Percentiles rank a stretch among this genome's conserved stretches.
These are phyloP conservation scores for Pseudoperonospora humuli DNA, from an alignment of 352 stramenopile species.

Conservation along the genomic window DNA sequence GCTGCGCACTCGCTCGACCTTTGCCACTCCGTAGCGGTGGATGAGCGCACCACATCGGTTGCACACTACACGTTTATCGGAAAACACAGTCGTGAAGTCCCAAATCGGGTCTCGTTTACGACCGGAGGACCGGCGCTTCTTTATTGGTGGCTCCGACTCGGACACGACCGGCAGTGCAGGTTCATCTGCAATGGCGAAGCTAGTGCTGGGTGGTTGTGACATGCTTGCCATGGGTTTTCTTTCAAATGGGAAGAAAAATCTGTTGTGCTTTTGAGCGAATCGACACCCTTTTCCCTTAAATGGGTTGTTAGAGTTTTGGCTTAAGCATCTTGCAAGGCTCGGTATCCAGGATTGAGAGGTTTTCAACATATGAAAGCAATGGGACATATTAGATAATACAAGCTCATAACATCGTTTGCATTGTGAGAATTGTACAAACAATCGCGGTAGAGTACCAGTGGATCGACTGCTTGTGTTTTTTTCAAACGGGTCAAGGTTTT, in stretches of 20 bases:
- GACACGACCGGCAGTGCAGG: not conserved
- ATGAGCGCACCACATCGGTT: slow-evolving; percentile 52
- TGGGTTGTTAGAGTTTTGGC: too few species aligned
- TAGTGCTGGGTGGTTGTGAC: slow-evolving; percentile 8
- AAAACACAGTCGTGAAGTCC: slow-evolving; percentile 44
- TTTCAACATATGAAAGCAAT: too few species aligned
- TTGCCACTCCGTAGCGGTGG: slow-evolving; percentile 57
- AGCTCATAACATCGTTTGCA: too few species aligned
- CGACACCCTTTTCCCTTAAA: slow-evolving; percentile 7
- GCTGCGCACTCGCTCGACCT: slow-evolving; percentile 61
- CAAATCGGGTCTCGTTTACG: slow-evolving; percentile 49
- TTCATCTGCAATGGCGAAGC: slow-evolving; percentile 10
- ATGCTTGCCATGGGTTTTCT: slow-evolving; percentile 19
- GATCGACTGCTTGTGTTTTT: too few species aligned
- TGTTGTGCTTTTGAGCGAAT: slow-evolving; percentile 6
- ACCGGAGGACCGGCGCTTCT: slow-evolving; percentile 31
- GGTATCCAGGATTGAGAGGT: too few species aligned
- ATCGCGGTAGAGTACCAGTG: too few species aligned
- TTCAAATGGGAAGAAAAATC: slow-evolving; percentile 5
- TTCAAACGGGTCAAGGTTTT: too few species aligned
- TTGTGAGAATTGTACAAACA: too few species aligned
- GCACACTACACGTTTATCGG: slow-evolving; percentile 57
- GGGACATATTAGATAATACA: too few species aligned
- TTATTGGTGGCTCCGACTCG: slow-evolving; percentile 6
- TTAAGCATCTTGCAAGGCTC: too few species aligned